Percentiles rank a stretch among this genome's conserved stretches.
Conservation (phyloP, 1,284 basidiomycete species). For the Apiotrichum porosum region DNA sequence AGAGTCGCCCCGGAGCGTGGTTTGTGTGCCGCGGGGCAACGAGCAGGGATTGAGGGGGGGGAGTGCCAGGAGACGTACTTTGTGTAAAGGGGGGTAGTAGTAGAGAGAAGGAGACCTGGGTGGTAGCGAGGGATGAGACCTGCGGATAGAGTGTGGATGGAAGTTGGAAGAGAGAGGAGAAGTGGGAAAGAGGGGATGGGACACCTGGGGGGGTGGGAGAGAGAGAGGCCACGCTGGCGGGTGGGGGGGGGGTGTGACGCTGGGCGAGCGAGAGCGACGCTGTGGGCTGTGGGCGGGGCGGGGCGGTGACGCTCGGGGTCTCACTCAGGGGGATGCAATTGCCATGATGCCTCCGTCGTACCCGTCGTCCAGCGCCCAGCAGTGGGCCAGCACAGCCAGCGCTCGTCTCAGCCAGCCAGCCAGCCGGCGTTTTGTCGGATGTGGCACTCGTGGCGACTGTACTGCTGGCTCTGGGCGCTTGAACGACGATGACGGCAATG, state of each 20-base stretch:
- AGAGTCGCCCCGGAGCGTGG: no score
- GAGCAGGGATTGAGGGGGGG: no score
- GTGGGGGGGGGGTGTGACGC: conserved; percentile 9
- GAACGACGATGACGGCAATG: not conserved
- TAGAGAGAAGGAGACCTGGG: conserved; percentile 8
- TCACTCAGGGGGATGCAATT: no score
- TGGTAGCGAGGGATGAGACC: no score
- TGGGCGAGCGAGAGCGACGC: not conserved
- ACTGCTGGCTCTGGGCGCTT: no score
- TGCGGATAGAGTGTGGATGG: conserved; percentile 6
- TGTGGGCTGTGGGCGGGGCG: not conserved
- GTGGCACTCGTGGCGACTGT: conserved; percentile 8
- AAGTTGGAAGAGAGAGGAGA: not conserved
- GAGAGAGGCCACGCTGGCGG: conserved; percentile 5
- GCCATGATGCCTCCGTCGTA: no score
- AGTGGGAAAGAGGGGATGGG: conserved; percentile 6
- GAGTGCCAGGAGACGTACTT: no score
- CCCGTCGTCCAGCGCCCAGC: no score
- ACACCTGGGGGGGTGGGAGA: conserved; percentile 11
- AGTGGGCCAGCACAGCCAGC: no score
- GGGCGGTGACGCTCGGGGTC: conserved; percentile 1
- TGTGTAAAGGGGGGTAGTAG: conserved; percentile 1
- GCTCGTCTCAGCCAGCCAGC: no score
- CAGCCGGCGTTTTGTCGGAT: not conserved
- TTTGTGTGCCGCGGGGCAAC: no score